Evolutionary conservation across 371 early-diverging fungal species (phyloP), one percentile per base, ranked within the genome.

Genomic region (Mucor indicus): DNA sequence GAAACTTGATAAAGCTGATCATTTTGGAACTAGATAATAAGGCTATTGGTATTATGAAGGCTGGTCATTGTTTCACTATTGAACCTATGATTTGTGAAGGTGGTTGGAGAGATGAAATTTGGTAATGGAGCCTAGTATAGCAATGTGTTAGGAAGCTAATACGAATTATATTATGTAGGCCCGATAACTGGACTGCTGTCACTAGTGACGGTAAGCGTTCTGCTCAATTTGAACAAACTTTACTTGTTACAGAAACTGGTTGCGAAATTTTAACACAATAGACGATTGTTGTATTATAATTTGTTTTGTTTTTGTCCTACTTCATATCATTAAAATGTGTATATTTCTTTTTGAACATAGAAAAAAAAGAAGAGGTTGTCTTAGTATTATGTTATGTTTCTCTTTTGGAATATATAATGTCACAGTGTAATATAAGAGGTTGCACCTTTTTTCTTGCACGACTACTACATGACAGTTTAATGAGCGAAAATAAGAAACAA

Each of bases 191-290:
- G 95, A 95, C 95, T 7, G 88, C 88, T 2, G 90, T 86, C 3
- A 98, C 98, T 1, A 62, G 48, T 20, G 98, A 98, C 57, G 98
- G 98, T 35, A 93, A 92, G 68, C 81, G 95, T 32, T 92, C 93
- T n/a, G 98, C 98, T 1, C 99, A 98, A 77, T 99, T 99, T 72
- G 99, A 99, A 67, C 95, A 99, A 60, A 96, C 96, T 11, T 61
- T 99, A 48, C 79, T 96, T 42, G 88, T 99, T 15, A 98, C 96
- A 4, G 91, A 97, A 64, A 79, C 73, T 22, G 96, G 98, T 15
- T 87, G 87, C 38, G 98, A 98, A 60, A 81, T 99, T 43, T 77
- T 98, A 55, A 93, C 97, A 19, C 55, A 51, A 46, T 59, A 51
- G 29, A 44, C n/a, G n/a, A n/a, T n/a, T n/a, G n/a, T n/a, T n/a